phyloP scores from a whole-genome alignment of 495 filamentous ascomycete species.

The Astrothelium subdiscretum region DNA sequence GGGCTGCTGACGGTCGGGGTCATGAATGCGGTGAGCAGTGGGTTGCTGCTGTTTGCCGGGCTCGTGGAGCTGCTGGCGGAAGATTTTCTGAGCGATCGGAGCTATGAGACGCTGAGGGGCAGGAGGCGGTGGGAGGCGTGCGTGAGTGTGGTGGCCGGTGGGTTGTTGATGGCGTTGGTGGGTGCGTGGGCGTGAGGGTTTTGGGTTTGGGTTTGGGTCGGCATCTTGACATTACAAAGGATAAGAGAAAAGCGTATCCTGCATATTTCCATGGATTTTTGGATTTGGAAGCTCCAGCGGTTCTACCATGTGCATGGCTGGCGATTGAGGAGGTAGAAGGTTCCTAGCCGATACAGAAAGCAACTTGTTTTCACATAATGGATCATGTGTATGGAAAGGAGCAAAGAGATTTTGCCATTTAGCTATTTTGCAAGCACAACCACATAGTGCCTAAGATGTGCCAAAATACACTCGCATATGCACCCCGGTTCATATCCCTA shows the following conservation, averaged over 20 bases:
- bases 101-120: constrained; percentile 64
- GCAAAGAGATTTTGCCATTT: not conserved
- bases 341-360: too few relatives aligned
- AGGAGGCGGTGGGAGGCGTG: constrained; percentile 62
- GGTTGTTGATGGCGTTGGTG: constrained; percentile 73
- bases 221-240: too few relatives aligned
- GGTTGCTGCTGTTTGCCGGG: constrained; percentile 80
- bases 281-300: too few relatives aligned
- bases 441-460: not conserved
- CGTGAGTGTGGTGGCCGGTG: constrained; percentile 62
- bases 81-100: constrained; percentile 83
- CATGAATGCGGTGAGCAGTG: constrained; percentile 84
- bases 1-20: constrained; percentile 84
- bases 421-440: not conserved
- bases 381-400: not conserved
- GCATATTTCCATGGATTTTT: too few relatives aligned
- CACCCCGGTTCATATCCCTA: too few relatives aligned
- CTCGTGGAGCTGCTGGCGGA: constrained; percentile 86
- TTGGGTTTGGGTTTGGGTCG: too few relatives aligned
- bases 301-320: too few relatives aligned
- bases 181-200: constrained; percentile 76
- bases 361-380: too few relatives aligned
- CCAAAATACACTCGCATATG: not conserved
- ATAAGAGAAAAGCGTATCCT: too few relatives aligned
- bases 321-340: too few relatives aligned